phyloP scores from a whole-genome alignment of 73 alveolate species.

The Paramecium pentaurelia region DNA sequence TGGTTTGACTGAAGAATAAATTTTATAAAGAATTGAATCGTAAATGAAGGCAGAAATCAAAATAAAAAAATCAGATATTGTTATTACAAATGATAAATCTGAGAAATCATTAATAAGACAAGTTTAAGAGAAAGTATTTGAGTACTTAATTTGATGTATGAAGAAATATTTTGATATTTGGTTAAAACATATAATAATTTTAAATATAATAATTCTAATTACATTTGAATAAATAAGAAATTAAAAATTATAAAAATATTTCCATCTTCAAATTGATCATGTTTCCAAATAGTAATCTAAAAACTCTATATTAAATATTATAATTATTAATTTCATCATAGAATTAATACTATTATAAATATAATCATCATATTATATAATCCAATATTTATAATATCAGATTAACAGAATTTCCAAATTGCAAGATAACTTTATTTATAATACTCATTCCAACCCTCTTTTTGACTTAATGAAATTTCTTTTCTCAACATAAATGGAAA shows the following conservation, averaged over 20 bases:
- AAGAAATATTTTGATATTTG: neutral
- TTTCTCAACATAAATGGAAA: slow-evolving; percentile 77
- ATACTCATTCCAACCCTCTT: slow-evolving; percentile 90
- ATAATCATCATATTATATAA: neutral
- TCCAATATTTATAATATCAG: neutral
- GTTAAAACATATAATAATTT: too few relatives aligned
- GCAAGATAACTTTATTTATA: slow-evolving; percentile 1
- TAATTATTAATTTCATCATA: neutral
- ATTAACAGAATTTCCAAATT: neutral
- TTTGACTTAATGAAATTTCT: slow-evolving; percentile 77
- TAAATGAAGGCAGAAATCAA: slow-evolving; percentile 77
- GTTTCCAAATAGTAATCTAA: too few relatives aligned
- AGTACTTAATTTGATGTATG: slow-evolving; percentile 22
- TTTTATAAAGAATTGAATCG: slow-evolving; percentile 68
- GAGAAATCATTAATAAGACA: slow-evolving; percentile 62
- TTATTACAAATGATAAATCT: slow-evolving; percentile 71
- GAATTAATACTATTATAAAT: neutral
- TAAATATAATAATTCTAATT: too few relatives aligned
- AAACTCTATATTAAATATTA: neutral
- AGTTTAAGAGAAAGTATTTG: slow-evolving; percentile 15
- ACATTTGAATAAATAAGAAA: neutral
- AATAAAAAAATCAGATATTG: slow-evolving; percentile 74
- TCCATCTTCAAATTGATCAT: too few relatives aligned
- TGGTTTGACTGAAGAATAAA: slow-evolving; percentile 69
- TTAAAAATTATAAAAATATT: neutral